Base-by-base conservation (phyloP, 345 rosid species). In the Kernera saxatilis region DNA sequence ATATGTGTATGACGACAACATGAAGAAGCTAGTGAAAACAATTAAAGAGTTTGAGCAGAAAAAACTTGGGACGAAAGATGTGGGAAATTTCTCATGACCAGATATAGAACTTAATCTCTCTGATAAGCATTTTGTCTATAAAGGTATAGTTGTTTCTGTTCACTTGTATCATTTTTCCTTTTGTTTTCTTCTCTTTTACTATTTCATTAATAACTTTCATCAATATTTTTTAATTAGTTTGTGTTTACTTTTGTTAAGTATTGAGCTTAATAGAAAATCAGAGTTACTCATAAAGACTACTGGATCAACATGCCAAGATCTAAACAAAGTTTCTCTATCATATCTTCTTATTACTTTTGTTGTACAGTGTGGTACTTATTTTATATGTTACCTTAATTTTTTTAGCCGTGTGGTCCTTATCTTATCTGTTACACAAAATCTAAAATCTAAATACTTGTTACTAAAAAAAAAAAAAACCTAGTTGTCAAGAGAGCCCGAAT, bases 41-140 rank as follows among this genome's bases (percentile, higher is more conserved):
- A 56, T 92, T 80, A 87, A 85, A 82, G 83, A 81, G 54, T 89
- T 87, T 50, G 96, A 89, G 81, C 78, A 63, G 56, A 52, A 70
- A 17, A 83, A 84, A 39, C 55, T 77, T 5, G 77, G 73, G 77
- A 33, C 18, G 5, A 30, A 21, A 39, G 64, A 30, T 36, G 71
- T 69, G 39, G 41, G 13, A 39, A 69, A 55, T 76, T 39, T 70
- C 55, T 70, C 79, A 39, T 70, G 79, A 76, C 79, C 37, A 53
- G 1, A 37, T 27, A 3, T 11, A 2, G 30, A 37, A 39, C 55
- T 59, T 48, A 15, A 40, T 59, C 14, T 22, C 23, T 36, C 5
- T 36, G 8, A 8, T 73, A 46, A 65, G 66, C 69, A 60, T 46
- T 76, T 76, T 76, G 79, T 70, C 70, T 45, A 64, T 76, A 76